phyloP scores from a whole-genome alignment of 768 basidiomycete species.

The Cantharellus anzutake region DNA sequence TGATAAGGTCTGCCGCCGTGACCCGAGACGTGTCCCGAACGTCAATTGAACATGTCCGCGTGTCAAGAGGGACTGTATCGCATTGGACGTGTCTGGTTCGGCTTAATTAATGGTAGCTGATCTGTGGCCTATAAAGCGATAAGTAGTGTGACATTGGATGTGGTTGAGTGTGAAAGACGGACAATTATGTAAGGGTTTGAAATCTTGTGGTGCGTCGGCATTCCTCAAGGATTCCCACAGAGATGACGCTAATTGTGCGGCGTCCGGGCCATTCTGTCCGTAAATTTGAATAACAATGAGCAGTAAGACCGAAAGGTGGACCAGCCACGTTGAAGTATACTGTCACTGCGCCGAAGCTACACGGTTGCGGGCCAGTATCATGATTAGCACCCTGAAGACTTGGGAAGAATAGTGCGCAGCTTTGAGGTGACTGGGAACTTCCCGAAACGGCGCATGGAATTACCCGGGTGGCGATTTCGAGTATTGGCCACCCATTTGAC shows the following conservation, averaged over 20 bases:
- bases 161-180: constrained; percentile 14
- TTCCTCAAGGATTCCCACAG: constrained; percentile 42
- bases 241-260: constrained; percentile 11
- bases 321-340: too few relatives aligned
- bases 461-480: too few relatives aligned
- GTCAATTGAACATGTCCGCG: background rate
- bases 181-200: constrained; percentile 63
- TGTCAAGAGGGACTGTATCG: background rate
- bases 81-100: constrained; percentile 27
- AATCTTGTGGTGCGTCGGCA: constrained; percentile 47
- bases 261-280: too few relatives aligned
- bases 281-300: too few relatives aligned
- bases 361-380: too few relatives aligned
- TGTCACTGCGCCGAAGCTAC: too few relatives aligned
- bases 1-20: background rate
- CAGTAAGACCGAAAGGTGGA: too few relatives aligned
- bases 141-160: background rate
- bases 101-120: constrained; percentile 37
- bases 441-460: too few relatives aligned
- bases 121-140: constrained; percentile 48
- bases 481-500: too few relatives aligned
- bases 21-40: background rate
- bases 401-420: too few relatives aligned
- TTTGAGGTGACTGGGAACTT: too few relatives aligned
- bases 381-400: too few relatives aligned